These are phyloP conservation scores for Aspergillus nidulans DNA, from an alignment of 495 filamentous ascomycete genomes.

Conservation along the genomic window DNA sequence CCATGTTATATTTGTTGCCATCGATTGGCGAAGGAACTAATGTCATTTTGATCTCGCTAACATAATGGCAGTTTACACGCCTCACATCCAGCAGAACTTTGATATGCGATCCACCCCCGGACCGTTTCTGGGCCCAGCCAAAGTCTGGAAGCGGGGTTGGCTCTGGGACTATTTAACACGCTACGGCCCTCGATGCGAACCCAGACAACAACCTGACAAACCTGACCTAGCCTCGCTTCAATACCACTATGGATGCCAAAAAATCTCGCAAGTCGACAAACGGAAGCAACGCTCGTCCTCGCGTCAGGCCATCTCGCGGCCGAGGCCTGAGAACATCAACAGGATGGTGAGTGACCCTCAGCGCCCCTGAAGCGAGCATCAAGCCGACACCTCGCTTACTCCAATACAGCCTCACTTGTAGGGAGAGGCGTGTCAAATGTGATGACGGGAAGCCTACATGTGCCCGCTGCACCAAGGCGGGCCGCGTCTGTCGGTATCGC, in stretches of 20 bases:
- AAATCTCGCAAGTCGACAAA: not conserved
- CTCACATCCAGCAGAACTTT: not conserved
- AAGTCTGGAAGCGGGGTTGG: not conserved
- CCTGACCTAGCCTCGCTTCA: not conserved
- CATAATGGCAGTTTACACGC: not conserved
- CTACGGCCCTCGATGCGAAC: conserved; percentile 3
- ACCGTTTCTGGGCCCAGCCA: not conserved
- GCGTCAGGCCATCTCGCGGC: conserved; percentile 9
- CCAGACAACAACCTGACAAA: not conserved
- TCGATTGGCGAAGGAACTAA: not conserved
- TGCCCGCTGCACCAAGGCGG: conserved; percentile 5
- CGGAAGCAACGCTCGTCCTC: not conserved
- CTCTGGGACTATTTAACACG: not conserved
- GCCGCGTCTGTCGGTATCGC: not conserved
- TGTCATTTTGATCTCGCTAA: not conserved
- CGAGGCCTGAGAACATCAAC: conserved; percentile 10
- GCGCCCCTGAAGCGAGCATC: not conserved
- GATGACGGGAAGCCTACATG: conserved; percentile 14
- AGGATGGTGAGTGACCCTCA: conserved; percentile 7
- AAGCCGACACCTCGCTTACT: not conserved
- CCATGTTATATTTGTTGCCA: no score
- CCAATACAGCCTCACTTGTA: conserved; percentile 16
- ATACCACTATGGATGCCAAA: not conserved
- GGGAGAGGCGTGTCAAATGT: conserved; percentile 23
- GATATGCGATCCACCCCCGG: not conserved